Conservation (phyloP, 2,329 filamentous ascomycete species). For the Whalleya microplaca region DNA sequence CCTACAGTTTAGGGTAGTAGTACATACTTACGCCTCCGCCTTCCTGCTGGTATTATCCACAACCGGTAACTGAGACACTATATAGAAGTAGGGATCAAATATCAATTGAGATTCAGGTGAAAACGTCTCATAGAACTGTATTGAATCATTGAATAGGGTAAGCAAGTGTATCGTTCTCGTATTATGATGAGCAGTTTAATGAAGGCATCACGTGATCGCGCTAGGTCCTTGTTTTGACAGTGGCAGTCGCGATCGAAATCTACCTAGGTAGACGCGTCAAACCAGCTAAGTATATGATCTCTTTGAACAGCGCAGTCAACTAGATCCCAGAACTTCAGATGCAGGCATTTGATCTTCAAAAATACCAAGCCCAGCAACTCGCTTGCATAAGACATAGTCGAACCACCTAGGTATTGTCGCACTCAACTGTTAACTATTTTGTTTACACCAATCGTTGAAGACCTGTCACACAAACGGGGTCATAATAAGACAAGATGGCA, state of each 20-base stretch:
- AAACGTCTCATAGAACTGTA: background rate
- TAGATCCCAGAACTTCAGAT: background rate
- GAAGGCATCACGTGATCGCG: constrained; percentile 17
- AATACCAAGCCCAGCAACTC: background rate
- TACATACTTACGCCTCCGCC: background rate
- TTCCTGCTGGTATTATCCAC: constrained; percentile 7
- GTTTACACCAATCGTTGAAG: too few species aligned
- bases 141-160: background rate
- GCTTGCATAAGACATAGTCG: background rate
- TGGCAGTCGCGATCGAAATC: constrained; percentile 6
- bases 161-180: background rate
- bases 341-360: background rate
- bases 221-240: constrained; percentile 1
- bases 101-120: background rate
- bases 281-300: background rate
- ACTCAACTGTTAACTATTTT: too few species aligned
- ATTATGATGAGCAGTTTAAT: background rate
- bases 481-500: constrained; percentile 5
- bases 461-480: background rate
- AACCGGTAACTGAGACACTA: background rate
- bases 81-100: background rate
- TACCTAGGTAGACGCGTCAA: constrained; percentile 1
- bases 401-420: too few species aligned
- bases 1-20: too few species aligned
- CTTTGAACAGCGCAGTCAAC: background rate